Evolutionary conservation across 805 yeast genomes (phyloP).

Genomic region (Yarrowia osloensis): DNA sequence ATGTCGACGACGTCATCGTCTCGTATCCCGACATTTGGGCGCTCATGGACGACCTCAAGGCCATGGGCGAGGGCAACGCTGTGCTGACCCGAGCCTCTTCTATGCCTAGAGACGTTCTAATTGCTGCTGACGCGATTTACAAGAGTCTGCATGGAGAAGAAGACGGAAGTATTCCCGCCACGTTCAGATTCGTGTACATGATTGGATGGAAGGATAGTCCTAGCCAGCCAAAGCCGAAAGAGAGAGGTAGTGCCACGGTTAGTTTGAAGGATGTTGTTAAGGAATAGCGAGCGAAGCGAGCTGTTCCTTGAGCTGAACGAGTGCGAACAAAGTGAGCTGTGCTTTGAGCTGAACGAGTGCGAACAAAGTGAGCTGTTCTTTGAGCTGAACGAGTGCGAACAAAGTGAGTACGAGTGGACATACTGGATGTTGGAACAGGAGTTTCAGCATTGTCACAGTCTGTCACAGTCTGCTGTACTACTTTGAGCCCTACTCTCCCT

Average conservation of each 20-base stretch:
- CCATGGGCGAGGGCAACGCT: slow-evolving; percentile 85
- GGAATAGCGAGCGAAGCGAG: background rate
- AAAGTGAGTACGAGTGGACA: too few species aligned
- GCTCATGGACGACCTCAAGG: slow-evolving; percentile 67
- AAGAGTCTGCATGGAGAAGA: slow-evolving; percentile 66
- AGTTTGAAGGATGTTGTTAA: slow-evolving; percentile 62
- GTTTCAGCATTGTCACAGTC: too few species aligned
- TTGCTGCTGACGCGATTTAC: slow-evolving; percentile 79
- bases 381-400: too few species aligned
- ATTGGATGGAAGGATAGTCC: slow-evolving; percentile 85
- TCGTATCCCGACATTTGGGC: slow-evolving; percentile 73
- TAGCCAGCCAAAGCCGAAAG: slow-evolving; percentile 68
- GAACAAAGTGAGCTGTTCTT: too few species aligned
- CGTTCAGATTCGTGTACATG: slow-evolving; percentile 76
- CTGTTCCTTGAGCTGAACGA: too few species aligned
- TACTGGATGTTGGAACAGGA: too few species aligned
- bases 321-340: too few species aligned
- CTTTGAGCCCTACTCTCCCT: too few species aligned
- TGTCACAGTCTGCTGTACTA: too few species aligned
- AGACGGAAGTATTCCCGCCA: slow-evolving; percentile 69
- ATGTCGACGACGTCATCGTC: slow-evolving; percentile 79
- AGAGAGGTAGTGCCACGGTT: slow-evolving; percentile 70
- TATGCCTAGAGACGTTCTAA: slow-evolving; percentile 61
- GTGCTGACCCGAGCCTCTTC: slow-evolving; percentile 45
- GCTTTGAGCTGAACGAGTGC: too few species aligned